Evolutionary conservation across 2,329 filamentous ascomycete species (phyloP).

Genomic region (Anisogramma anomala): DNA sequence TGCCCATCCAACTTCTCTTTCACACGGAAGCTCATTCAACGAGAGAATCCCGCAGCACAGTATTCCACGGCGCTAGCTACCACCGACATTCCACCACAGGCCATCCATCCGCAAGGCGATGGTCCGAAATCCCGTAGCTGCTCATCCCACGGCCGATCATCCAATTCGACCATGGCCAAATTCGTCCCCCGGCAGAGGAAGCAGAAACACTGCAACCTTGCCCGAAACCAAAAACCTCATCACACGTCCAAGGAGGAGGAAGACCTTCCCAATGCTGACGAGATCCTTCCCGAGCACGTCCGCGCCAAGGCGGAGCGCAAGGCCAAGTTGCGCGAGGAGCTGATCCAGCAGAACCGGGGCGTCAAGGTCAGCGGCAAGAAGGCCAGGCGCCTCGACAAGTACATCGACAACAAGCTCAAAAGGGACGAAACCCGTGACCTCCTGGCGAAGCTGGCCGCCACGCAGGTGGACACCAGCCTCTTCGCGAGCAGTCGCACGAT

Average conservation of each 20-base stretch:
- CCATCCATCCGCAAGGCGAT: no score
- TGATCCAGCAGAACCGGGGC: conserved; percentile 34
- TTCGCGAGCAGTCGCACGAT: conserved; percentile 69
- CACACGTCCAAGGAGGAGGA: conserved; percentile 24
- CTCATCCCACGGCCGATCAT: no score
- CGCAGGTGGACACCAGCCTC: conserved; percentile 70
- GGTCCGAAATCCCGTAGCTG: no score
- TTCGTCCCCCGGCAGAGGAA: conserved; percentile 56
- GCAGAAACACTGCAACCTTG: conserved; percentile 59
- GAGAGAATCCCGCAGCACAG: no score
- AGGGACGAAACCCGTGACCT: conserved; percentile 86
- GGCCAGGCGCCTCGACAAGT: conserved; percentile 55
- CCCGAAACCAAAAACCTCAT: conserved; percentile 43
- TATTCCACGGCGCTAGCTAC: no score
- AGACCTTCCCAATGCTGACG: conserved; percentile 43
- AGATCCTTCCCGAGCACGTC: conserved; percentile 36
- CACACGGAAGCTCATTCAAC: no score
- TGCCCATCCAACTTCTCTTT: no score
- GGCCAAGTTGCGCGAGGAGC: conserved; percentile 41
- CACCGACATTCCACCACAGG: no score
- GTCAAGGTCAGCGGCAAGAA: conserved; percentile 52
- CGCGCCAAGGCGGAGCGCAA: conserved; percentile 42
- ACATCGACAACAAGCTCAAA: conserved; percentile 78
- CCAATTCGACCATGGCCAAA: conserved; percentile 33
- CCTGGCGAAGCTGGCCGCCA: conserved; percentile 67